Percentiles rank a stretch among this genome's conserved stretches.
phyloP scores from a whole-genome alignment of 2,329 filamentous ascomycete species.

The Arthroderma uncinatum region DNA sequence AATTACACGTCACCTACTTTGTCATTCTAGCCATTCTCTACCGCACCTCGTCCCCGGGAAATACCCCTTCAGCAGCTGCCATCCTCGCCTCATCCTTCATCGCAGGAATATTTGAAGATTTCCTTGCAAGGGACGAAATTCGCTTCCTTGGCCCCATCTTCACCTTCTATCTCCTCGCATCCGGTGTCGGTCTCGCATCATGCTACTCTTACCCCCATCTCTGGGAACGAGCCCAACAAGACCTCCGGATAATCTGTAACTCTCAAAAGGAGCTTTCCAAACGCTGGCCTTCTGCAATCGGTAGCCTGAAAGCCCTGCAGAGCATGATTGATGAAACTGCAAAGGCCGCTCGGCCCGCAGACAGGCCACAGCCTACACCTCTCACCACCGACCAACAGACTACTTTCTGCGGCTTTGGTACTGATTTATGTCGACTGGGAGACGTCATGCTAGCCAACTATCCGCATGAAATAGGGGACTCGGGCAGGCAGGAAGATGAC shows the following conservation, averaged over 20 bases:
- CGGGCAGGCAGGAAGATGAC: constrained; percentile 14
- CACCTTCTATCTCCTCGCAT: constrained; percentile 34
- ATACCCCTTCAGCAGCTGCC: constrained; percentile 27
- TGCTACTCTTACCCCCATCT: constrained; percentile 22
- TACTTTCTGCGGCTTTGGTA: constrained; percentile 20
- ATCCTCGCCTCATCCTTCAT: constrained; percentile 35
- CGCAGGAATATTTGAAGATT: constrained; percentile 36
- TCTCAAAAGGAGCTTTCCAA: constrained; percentile 21
- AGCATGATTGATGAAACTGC: constrained; percentile 18
- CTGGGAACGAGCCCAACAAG: constrained; percentile 17
- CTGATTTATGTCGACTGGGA: constrained; percentile 21
- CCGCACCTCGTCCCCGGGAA: constrained; percentile 22
- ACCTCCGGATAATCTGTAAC: constrained; percentile 19
- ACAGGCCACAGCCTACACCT: constrained; percentile 13
- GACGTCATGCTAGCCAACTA: constrained; percentile 15
- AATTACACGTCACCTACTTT: constrained; percentile 32
- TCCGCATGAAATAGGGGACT: constrained; percentile 12
- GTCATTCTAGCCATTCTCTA: constrained; percentile 32
- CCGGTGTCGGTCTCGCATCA: constrained; percentile 30
- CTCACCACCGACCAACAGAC: constrained; percentile 18
- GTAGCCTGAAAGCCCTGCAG: constrained; percentile 19
- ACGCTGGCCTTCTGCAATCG: constrained; percentile 24
- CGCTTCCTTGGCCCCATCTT: constrained; percentile 34
- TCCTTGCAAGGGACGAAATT: constrained; percentile 36
- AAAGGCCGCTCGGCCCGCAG: constrained; percentile 10